Evolutionary conservation across 257 asterid species (phyloP).

Genomic region (Apocynum venetum): DNA sequence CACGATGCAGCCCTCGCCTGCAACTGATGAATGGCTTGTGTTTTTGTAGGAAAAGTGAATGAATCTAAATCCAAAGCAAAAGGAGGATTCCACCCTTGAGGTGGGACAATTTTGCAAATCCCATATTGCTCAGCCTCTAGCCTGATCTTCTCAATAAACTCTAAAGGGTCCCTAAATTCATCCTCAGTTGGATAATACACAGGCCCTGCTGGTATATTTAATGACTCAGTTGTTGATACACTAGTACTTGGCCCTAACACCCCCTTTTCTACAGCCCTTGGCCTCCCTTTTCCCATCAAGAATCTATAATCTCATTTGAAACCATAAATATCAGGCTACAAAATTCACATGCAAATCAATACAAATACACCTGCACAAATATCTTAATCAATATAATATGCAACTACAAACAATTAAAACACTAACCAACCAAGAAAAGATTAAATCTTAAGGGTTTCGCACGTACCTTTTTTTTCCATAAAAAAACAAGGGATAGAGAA

Average conservation of each 20-base stretch:
- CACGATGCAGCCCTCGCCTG: constrained; percentile 83
- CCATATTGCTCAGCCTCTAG: constrained; percentile 94
- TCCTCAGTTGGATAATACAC: constrained; percentile 82
- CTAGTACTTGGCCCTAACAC: constrained; percentile 49
- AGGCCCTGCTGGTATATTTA: constrained; percentile 78
- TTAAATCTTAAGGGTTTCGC: constrained; percentile 6
- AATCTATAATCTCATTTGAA: constrained; percentile 16
- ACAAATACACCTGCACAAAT: constrained; percentile 1
- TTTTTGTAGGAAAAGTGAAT: constrained; percentile 78
- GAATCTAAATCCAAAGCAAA: constrained; percentile 67
- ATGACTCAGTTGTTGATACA: constrained; percentile 41
- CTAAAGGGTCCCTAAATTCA: constrained; percentile 88
- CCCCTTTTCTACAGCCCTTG: constrained; percentile 74
- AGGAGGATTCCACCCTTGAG: constrained; percentile 80
- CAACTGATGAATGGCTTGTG: constrained; percentile 91
- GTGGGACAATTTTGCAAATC: constrained; percentile 95
- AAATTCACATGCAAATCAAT: constrained; percentile 4
- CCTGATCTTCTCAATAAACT: constrained; percentile 84
- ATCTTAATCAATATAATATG: background rate
- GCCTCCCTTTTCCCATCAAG: constrained; percentile 85
- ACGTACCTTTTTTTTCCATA: constrained; percentile 6
- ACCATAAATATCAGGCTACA: constrained; percentile 7
- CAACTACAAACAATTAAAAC: background rate
- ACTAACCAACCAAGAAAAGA: background rate
- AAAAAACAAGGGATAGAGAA: background rate